These are phyloP conservation scores for Saccharomyces hybrid DNA, from an alignment of 1,139 yeast species.

Conservation along the genomic window DNA sequence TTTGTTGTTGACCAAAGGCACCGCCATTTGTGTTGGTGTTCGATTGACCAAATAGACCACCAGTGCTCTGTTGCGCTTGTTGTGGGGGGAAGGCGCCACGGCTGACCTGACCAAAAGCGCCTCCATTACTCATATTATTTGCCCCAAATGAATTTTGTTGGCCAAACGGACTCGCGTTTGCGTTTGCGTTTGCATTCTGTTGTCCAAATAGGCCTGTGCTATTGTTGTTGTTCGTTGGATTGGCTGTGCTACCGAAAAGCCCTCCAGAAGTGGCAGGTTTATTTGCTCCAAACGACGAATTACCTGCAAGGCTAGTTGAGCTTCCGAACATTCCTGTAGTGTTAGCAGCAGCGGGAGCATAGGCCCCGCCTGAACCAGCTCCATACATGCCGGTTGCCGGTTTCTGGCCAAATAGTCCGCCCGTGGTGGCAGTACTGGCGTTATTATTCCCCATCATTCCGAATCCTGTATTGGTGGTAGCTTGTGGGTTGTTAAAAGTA, in stretches of 20 bases:
- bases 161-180: constrained; percentile 11
- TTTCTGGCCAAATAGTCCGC: constrained; percentile 29
- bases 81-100: constrained; percentile 15
- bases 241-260: constrained; percentile 11
- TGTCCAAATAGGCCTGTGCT: constrained; percentile 15
- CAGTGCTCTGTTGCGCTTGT: constrained; percentile 9
- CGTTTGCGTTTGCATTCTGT: constrained; percentile 5
- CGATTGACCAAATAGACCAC: constrained; percentile 31
- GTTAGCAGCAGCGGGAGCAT: constrained; percentile 34
- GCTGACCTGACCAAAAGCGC: constrained; percentile 28
- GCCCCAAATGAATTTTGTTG: constrained; percentile 7
- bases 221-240: constrained; percentile 18
- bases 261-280: constrained; percentile 17
- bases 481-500: constrained; percentile 30
- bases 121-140: constrained; percentile 19
- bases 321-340: constrained; percentile 8
- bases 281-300: constrained; percentile 2
- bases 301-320: constrained; percentile 3
- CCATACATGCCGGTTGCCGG: constrained; percentile 8
- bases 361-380: constrained; percentile 14
- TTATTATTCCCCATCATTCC: constrained; percentile 18
- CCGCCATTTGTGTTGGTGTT: not conserved
- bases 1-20: constrained; percentile 10
- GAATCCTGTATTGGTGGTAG: constrained; percentile 18
- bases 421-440: constrained; percentile 12